phyloP scores from a whole-genome alignment of 176 grass and related monocot genomes.

The Hordeum marinum region DNA sequence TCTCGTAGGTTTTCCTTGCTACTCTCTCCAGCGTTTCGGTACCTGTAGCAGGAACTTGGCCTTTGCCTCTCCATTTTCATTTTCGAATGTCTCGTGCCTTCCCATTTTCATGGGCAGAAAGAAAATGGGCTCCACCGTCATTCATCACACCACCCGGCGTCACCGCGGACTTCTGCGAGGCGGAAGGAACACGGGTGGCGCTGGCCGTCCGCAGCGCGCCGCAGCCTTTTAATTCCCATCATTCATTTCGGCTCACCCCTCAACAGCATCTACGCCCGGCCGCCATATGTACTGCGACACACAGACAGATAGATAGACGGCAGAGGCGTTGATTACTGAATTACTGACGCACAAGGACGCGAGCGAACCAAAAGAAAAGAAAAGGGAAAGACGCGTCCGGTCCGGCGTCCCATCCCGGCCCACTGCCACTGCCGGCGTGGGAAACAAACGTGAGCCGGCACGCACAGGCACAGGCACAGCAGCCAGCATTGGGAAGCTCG shows the following conservation, averaged over 20 bases:
- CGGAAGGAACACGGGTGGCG: not conserved
- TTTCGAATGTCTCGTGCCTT: too few species aligned
- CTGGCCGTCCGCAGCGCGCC: not conserved
- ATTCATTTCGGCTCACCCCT: not conserved
- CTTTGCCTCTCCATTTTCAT: too few species aligned
- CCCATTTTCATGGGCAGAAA: too few species aligned
- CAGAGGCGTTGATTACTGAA: slow-evolving; percentile 1
- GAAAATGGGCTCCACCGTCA: too few species aligned
- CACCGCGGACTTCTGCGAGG: too few species aligned
- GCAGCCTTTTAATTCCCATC: not conserved
- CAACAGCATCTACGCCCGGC: not conserved
- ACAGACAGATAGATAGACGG: not conserved
- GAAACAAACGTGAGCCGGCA: not conserved
- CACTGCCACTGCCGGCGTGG: not conserved
- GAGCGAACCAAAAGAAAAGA: not conserved
- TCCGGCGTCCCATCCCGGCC: not conserved
- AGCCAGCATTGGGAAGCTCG: not conserved
- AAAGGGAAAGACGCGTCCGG: not conserved
- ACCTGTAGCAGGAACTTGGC: too few species aligned
- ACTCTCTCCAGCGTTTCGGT: too few species aligned
- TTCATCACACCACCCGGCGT: too few species aligned
- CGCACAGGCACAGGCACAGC: not conserved
- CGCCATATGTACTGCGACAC: not conserved
- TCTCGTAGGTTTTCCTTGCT: not conserved
- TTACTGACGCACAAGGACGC: not conserved